Evolutionary conservation across 352 stramenopile species (phyloP), one percentile per base, ranked within the genome.

Genomic region (Chloridella minuta): DNA sequence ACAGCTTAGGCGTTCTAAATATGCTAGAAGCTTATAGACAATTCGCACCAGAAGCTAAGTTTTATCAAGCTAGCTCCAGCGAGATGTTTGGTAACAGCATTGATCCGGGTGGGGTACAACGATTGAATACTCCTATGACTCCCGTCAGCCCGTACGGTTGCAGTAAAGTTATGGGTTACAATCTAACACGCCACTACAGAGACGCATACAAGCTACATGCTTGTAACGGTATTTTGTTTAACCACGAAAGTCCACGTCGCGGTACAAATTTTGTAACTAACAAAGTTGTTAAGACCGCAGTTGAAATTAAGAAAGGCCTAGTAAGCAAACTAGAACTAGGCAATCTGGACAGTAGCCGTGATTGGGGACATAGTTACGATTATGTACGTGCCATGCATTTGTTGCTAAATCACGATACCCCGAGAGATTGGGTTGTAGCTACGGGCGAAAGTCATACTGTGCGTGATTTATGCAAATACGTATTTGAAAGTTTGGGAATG

Each of bases 301-400:
- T 95, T 3, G 91, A 92, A 28, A 98, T 99, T 89, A 90, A 92
- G 85, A 89, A 91, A 22, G 93, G 93, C 2, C 85, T 96, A 23
- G 92, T 98, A 25, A 93, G 97, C 86, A 97, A 91, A 88, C 90
- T 99, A 4, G 98, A 97, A 89, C 91, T 99, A 27, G 92, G 96
- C 80, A 99, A 99, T 88, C 90, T 99, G 80, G 95, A 99, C 88
- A 92, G 95, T 0, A 93, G 97, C 89, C 93, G 96, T 87, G 96
- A 99, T 91, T 99, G 96, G 96, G 96, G 96, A 87, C 95, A 98
- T 90, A 95, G 95, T n/a, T 91, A 92, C 86, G 96, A 99, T 90
- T 99, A 98, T 88, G 94, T 99, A 28, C 92, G 97, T 87, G 97
- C 95, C 87, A 99, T 99, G 96, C 98, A 95, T 95, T 92, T 92